Evolutionary conservation across 1,284 basidiomycete genomes (phyloP).

Genomic region (Ceratobasidium sp.): DNA sequence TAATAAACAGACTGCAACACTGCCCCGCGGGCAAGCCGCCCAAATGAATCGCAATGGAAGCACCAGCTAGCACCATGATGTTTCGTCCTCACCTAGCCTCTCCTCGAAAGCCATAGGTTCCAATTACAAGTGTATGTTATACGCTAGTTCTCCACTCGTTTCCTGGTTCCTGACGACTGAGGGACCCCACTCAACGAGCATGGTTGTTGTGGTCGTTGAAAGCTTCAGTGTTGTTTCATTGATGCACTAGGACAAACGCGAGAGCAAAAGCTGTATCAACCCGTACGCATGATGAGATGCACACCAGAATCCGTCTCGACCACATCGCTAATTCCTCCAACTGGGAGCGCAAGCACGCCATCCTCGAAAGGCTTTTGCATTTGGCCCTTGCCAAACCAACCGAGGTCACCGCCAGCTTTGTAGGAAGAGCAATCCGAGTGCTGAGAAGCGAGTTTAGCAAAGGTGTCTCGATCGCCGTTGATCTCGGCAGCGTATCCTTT

Average conservation of each 20-base stretch:
- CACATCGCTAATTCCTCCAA: slow-evolving; percentile 88
- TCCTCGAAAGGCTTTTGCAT: slow-evolving; percentile 99
- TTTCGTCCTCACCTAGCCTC: no score
- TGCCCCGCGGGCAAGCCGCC: no score
- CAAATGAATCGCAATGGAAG: no score
- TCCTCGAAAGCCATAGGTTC: no score
- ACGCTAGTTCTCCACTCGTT: background rate
- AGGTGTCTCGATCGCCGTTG: slow-evolving; percentile 68
- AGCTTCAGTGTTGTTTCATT: background rate
- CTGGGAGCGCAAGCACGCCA: slow-evolving; percentile 81
- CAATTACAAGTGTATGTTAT: no score
- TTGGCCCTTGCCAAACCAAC: slow-evolving; percentile 85
- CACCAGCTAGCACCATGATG: no score
- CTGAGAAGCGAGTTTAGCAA: slow-evolving; percentile 77
- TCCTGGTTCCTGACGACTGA: background rate
- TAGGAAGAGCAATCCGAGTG: slow-evolving; percentile 93
- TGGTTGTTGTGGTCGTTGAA: no score
- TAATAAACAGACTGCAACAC: background rate
- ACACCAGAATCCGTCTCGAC: slow-evolving; percentile 96
- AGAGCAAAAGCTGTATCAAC: slow-evolving; percentile 58
- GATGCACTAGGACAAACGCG: slow-evolving; percentile 1
- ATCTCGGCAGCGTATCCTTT: slow-evolving; percentile 73
- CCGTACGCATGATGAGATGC: slow-evolving; percentile 93
- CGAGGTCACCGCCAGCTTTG: slow-evolving; percentile 83
- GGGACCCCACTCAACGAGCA: no score